A percentile compares a stretch with the other conserved stretches of the same genome.
Evolutionary conservation across 192 early-diverging fungal genomes (phyloP).

Genomic region (Backusella liffmaniae): DNA sequence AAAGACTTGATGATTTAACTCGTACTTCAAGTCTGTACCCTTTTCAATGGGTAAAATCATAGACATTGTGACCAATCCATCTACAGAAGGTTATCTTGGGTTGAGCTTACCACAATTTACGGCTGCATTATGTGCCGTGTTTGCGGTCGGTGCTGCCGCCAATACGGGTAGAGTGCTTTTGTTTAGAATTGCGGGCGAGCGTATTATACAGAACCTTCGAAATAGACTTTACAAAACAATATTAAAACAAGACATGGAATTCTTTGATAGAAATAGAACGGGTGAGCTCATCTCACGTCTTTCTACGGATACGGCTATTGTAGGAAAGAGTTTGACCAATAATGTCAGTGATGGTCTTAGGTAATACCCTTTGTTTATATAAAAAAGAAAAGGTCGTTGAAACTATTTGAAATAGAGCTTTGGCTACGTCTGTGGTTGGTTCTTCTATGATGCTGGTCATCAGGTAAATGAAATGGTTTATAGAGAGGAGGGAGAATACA

Average conservation of each 20-base stretch:
- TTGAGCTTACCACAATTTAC: slow-evolving; percentile 54
- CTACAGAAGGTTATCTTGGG: slow-evolving; percentile 41
- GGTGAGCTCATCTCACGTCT: slow-evolving; percentile 82
- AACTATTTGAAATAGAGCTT: slow-evolving; percentile 28
- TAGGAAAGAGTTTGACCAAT: slow-evolving; percentile 73
- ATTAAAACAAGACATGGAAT: slow-evolving; percentile 84
- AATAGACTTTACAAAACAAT: slow-evolving; percentile 65
- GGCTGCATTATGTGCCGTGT: slow-evolving; percentile 41
- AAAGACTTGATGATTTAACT: neutral
- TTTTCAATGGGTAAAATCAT: slow-evolving; percentile 70
- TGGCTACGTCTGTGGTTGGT: slow-evolving; percentile 57
- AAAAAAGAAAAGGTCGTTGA: no score
- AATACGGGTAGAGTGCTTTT: slow-evolving; percentile 48
- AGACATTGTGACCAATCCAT: slow-evolving; percentile 58
- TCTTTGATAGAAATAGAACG: slow-evolving; percentile 80
- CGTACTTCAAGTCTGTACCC: slow-evolving; percentile 44
- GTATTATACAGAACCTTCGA: slow-evolving; percentile 67
- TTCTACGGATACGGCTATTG: slow-evolving; percentile 71
- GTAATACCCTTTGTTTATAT: neutral
- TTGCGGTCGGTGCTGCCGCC: slow-evolving; percentile 35
- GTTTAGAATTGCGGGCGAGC: slow-evolving; percentile 67
- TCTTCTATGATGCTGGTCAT: slow-evolving; percentile 69
- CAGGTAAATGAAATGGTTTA: slow-evolving; percentile 22
- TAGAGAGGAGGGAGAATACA: neutral
- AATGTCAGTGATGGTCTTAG: slow-evolving; percentile 76